Percentiles rank a stretch among this genome's conserved stretches.
Conservation (phyloP, 2,329 filamentous ascomycete species). For the Cadophora malorum region DNA sequence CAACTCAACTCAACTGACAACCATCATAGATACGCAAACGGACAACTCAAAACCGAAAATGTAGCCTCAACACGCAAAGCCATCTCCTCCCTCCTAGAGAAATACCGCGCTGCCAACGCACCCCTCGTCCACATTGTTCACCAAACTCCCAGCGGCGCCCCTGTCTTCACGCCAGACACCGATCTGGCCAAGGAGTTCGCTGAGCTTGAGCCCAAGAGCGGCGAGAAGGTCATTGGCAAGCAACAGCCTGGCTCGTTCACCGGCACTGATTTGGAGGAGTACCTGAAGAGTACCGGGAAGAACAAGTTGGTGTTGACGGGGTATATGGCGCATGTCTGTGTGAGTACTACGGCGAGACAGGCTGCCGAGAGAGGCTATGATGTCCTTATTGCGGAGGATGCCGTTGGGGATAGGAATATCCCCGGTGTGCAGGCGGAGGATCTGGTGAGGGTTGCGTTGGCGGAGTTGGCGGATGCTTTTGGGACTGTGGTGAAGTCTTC, state of each 20-base stretch:
- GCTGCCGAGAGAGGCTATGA: slow-evolving; percentile 68
- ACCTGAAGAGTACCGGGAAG: slow-evolving; percentile 55
- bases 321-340: slow-evolving; percentile 72
- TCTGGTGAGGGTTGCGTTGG: slow-evolving; percentile 56
- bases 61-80: slow-evolving; percentile 59
- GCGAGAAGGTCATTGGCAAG: slow-evolving; percentile 65
- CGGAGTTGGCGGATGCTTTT: slow-evolving; percentile 68
- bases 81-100: slow-evolving; percentile 62
- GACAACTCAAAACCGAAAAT: slow-evolving; percentile 61
- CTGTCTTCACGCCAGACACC: slow-evolving; percentile 69
- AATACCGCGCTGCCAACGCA: slow-evolving; percentile 62
- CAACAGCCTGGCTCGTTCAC: slow-evolving; percentile 65
- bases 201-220: slow-evolving; percentile 58
- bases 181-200: slow-evolving; percentile 64
- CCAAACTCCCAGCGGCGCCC: slow-evolving; percentile 64
- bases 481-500: slow-evolving; percentile 58
- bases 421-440: slow-evolving; percentile 64
- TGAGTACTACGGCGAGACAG: slow-evolving; percentile 67
- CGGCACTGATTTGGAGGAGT: slow-evolving; percentile 62
- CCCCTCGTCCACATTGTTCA: slow-evolving; percentile 67
- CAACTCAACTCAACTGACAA: neutral
- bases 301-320: slow-evolving; percentile 67
- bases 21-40: slow-evolving; percentile 52
- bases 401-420: slow-evolving; percentile 68
- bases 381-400: slow-evolving; percentile 65